phyloP scores from a whole-genome alignment of 73 alveolate species.

The Strombidium stylifer region DNA sequence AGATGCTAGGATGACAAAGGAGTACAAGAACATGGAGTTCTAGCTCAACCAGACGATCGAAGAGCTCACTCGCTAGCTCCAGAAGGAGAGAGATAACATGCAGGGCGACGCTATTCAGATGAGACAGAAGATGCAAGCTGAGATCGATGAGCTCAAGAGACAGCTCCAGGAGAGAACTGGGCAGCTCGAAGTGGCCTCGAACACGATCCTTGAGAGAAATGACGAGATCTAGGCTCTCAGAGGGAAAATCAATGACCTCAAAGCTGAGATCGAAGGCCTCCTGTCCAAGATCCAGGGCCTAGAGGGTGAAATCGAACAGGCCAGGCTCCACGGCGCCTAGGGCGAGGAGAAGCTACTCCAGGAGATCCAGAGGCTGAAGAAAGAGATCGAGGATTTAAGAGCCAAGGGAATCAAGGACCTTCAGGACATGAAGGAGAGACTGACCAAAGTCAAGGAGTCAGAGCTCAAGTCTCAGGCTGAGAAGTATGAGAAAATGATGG shows the following conservation, averaged over 20 bases:
- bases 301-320: constrained; percentile 4
- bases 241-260: constrained; percentile 3
- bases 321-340: neutral
- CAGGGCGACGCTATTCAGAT: constrained; percentile 47
- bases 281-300: constrained; percentile 5
- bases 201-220: constrained; percentile 2
- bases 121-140: constrained; percentile 29
- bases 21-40: neutral
- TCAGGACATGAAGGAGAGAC: constrained; percentile 3
- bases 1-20: neutral
- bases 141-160: constrained; percentile 24
- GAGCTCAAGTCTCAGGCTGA: constrained; percentile 13
- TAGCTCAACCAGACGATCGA: constrained; percentile 4
- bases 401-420: constrained; percentile 1
- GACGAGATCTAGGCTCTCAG: constrained; percentile 27
- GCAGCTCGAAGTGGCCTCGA: neutral
- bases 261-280: constrained; percentile 3
- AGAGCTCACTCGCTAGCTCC: constrained; percentile 33
- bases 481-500: constrained; percentile 27
- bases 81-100: constrained; percentile 41
- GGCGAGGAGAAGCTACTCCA: constrained; percentile 27
- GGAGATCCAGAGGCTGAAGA: constrained; percentile 36
- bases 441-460: constrained; percentile 11
- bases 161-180: constrained; percentile 8
- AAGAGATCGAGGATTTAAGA: constrained; percentile 9